Percentiles rank a stretch among this genome's conserved stretches.
These are phyloP conservation scores for Penicillium carneum DNA, from an alignment of 2,329 filamentous ascomycete genomes.

Conservation along the genomic window DNA sequence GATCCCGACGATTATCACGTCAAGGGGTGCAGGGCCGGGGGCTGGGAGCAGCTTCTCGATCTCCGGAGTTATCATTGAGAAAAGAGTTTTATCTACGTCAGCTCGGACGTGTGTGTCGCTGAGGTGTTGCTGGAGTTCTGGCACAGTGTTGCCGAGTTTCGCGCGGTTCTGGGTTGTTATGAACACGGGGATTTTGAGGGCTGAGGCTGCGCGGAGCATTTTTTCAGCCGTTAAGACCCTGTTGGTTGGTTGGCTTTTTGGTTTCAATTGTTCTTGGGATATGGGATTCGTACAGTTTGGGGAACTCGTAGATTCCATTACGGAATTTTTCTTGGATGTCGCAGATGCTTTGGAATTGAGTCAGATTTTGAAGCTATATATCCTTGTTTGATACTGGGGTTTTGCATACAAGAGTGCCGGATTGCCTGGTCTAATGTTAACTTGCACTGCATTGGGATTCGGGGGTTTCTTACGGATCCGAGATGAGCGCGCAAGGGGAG, in stretches of 20 bases:
- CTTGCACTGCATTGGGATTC: neutral
- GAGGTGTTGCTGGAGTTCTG: conserved; percentile 69
- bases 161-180: conserved; percentile 83
- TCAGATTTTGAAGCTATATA: neutral
- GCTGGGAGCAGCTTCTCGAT: conserved; percentile 56
- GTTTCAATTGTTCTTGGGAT: neutral
- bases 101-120: conserved; percentile 56
- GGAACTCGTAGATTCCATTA: conserved; percentile 78
- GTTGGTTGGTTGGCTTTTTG: conserved; percentile 3
- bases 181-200: conserved; percentile 73
- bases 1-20: conserved; percentile 84
- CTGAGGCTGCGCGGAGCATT: conserved; percentile 65
- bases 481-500: conserved; percentile 23
- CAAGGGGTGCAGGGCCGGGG: conserved; percentile 53
- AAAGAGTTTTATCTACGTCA: conserved; percentile 83
- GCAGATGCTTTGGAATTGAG: conserved; percentile 70
- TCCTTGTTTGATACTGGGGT: neutral
- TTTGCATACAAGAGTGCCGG: conserved; percentile 56
- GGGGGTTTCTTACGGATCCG: conserved; percentile 39
- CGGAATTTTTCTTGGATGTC: conserved; percentile 95
- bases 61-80: conserved; percentile 83
- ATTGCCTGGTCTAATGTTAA: conserved; percentile 46
- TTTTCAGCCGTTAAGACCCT: conserved; percentile 73
- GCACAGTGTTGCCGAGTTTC: conserved; percentile 80
- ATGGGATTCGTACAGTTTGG: conserved; percentile 69